Evolutionary conservation across 192 early-diverging fungal genomes (phyloP), one percentile per base, ranked within the genome.

Genomic region (Kappamyces sp.): DNA sequence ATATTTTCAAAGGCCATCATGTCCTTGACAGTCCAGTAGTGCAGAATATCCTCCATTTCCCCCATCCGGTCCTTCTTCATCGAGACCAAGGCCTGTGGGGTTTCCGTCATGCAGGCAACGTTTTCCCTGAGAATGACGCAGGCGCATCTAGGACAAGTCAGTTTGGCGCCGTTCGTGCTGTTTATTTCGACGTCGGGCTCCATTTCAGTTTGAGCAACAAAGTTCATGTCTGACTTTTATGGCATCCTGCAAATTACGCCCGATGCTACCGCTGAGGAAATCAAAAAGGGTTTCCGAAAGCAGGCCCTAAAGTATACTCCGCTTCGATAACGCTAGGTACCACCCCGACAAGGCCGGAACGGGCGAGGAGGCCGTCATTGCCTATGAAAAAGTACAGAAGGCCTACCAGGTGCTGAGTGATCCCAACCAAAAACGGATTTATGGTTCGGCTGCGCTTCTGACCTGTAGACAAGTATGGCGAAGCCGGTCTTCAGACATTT

Each of bases 331-430:
- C 2, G 61, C 86, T 32, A 68, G 74, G 46, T 84, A 82, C 49
- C 84, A 85, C 62, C 83, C 87, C 23, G 88, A 90, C 63, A 90
- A 90, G 58, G 72, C 67, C 42, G 79, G 79, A 3, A 46, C 64
- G 15, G 68, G 66, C 44, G 69, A 70, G 2, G 71, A 49, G 4
- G 63, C 60, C 38, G 61, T 72, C 5, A 70, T 91, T 60, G 80
- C 85, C 76, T 98, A 96, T 71, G 87, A 92, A 69, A 74, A 80
- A 15, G 87, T 98, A 48, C 83, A 80, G 39, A 84, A 87, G 63
- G 92, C 95, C 32, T 93, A 94, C 66, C 89, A 92, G 59, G 80
- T 86, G 31, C 66, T 84, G 37, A 72, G 80, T 69, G 77, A 77
- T 54, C 64, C 58, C 39, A 86, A 94, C 63, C 91, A 89, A 62